Evolutionary conservation across 1,284 basidiomycete genomes (phyloP).

Genomic region (Mycosarcoma mackinlayi): DNA sequence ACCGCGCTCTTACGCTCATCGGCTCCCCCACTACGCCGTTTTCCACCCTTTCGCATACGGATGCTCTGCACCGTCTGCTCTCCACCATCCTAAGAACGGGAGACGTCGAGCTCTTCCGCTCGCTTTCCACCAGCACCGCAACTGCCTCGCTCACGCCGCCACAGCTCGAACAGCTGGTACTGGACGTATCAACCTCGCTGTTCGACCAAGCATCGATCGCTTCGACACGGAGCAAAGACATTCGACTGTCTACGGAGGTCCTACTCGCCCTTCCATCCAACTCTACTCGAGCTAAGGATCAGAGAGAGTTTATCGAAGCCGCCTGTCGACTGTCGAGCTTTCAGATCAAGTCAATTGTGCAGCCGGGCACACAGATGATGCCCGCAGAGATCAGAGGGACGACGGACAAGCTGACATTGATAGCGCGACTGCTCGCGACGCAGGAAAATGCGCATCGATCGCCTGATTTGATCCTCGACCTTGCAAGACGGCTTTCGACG

Average conservation of each 20-base stretch:
- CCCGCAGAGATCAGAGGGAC: conserved; percentile 37
- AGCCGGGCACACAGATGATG: conserved; percentile 9
- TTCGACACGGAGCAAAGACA: conserved; percentile 18
- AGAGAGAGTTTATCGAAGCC: conserved; percentile 45
- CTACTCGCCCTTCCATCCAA: conserved; percentile 15
- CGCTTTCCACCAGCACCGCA: conserved; percentile 8
- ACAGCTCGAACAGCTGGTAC: conserved; percentile 27
- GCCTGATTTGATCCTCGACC: conserved; percentile 40
- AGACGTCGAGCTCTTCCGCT: conserved; percentile 34
- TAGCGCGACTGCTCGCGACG: conserved; percentile 22
- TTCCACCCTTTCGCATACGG: not conserved
- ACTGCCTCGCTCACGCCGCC: not conserved
- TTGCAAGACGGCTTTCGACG: conserved; percentile 22
- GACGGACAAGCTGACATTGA: conserved; percentile 28
- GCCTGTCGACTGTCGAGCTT: conserved; percentile 47
- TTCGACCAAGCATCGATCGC: conserved; percentile 28
- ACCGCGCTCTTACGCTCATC: conserved; percentile 12
- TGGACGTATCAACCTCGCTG: conserved; percentile 27
- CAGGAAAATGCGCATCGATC: conserved; percentile 40
- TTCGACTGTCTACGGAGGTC: conserved; percentile 27
- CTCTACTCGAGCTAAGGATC: not conserved
- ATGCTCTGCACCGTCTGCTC: conserved; percentile 8
- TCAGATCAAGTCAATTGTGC: conserved; percentile 27
- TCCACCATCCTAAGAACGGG: conserved; percentile 17
- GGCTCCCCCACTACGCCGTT: conserved; percentile 3